Evolutionary conservation across 768 basidiomycete genomes (phyloP).

Genomic region (Collybia sp.): DNA sequence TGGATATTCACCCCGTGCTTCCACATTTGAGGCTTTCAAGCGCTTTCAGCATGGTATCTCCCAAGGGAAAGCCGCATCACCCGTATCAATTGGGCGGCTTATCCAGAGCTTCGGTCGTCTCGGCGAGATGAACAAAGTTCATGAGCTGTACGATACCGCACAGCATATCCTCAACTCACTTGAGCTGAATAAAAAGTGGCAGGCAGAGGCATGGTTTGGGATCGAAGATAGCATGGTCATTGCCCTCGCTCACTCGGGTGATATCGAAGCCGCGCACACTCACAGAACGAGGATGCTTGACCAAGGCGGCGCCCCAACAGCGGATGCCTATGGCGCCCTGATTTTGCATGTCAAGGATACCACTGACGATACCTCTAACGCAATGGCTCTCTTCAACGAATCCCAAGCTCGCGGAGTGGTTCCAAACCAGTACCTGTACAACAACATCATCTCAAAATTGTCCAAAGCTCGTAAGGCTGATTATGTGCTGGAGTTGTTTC

Average conservation of each 20-base stretch:
- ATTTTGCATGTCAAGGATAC: constrained; percentile 88
- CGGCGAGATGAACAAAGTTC: constrained; percentile 55
- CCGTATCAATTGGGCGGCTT: constrained; percentile 51
- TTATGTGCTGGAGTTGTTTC: constrained; percentile 81
- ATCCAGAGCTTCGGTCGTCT: constrained; percentile 67
- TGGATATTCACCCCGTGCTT: constrained; percentile 14
- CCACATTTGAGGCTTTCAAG: constrained; percentile 38
- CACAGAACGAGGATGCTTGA: constrained; percentile 77
- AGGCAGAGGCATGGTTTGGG: constrained; percentile 60
- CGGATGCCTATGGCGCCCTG: constrained; percentile 90
- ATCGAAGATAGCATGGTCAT: constrained; percentile 91
- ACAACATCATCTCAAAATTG: constrained; percentile 95
- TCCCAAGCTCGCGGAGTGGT: constrained; percentile 59
- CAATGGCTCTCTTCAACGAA: constrained; percentile 81
- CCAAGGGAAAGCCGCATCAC: constrained; percentile 43
- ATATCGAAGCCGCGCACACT: constrained; percentile 73
- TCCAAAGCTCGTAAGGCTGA: constrained; percentile 94
- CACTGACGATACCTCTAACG: constrained; percentile 91
- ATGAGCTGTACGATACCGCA: constrained; percentile 60
- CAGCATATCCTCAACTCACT: constrained; percentile 54
- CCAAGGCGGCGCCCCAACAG: constrained; percentile 71
- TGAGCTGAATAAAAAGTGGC: constrained; percentile 38
- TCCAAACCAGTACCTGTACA: constrained; percentile 89
- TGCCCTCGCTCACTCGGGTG: constrained; percentile 76
- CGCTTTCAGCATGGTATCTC: constrained; percentile 42